Evolutionary conservation across 1,139 yeast genomes (phyloP).

Genomic region (Kodamaea suecica): DNA sequence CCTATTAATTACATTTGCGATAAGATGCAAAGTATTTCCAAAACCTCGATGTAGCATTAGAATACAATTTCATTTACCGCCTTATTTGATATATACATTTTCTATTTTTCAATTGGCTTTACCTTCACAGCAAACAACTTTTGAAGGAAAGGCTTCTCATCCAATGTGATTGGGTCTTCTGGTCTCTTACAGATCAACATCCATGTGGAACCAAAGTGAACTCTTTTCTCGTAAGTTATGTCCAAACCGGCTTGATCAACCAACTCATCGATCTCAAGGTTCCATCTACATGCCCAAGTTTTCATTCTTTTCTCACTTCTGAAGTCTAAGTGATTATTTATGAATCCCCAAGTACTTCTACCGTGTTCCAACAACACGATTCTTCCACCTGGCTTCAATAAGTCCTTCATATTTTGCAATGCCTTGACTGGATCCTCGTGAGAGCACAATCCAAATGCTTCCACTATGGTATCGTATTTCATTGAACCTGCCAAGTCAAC

Average conservation of each 20-base stretch:
- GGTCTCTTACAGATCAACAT: constrained; percentile 71
- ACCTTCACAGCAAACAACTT: constrained; percentile 42
- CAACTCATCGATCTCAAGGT: constrained; percentile 83
- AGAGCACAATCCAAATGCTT: constrained; percentile 93
- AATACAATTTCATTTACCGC: no score
- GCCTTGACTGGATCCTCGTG: constrained; percentile 91
- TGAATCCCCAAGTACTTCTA: constrained; percentile 71
- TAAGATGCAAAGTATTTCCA: no score
- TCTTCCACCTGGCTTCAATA: constrained; percentile 89
- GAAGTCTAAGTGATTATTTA: constrained; percentile 78
- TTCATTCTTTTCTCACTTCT: constrained; percentile 81
- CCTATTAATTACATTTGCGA: no score
- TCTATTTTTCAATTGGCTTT: constrained; percentile 21
- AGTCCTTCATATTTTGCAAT: constrained; percentile 62
- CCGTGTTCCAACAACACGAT: constrained; percentile 90
- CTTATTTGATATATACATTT: constrained; percentile 13
- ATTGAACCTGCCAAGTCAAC: constrained; percentile 50
- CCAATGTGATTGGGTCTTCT: constrained; percentile 51
- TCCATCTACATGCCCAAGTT: constrained; percentile 98
- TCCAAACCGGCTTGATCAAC: constrained; percentile 82
- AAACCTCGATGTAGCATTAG: no score
- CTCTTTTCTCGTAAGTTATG: constrained; percentile 72
- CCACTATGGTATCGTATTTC: constrained; percentile 86
- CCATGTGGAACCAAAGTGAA: constrained; percentile 95
- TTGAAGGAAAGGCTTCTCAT: constrained; percentile 44